Percentiles rank a stretch among this genome's conserved stretches.
Evolutionary conservation across 139 green algal species (phyloP).

Genomic region (Chlamydomonas applanata): DNA sequence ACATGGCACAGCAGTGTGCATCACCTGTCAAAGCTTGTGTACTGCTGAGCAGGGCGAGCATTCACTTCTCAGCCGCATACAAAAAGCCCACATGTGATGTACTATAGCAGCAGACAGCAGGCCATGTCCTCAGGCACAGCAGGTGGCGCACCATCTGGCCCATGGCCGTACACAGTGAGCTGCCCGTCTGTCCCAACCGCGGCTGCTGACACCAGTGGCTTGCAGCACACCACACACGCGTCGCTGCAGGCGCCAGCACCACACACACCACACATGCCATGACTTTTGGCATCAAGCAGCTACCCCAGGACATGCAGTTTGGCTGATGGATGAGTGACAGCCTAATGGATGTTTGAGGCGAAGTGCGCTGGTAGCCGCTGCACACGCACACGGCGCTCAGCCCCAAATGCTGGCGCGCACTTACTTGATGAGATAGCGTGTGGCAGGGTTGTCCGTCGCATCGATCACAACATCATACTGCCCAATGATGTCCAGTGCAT

Average conservation of each 20-base stretch:
- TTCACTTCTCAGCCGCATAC: not conserved
- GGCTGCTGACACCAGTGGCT: slow-evolving; percentile 87
- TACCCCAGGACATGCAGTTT: too few relatives aligned
- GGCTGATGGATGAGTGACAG: too few relatives aligned
- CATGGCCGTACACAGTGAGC: slow-evolving; percentile 88
- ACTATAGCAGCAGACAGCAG: not conserved
- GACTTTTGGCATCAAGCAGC: too few relatives aligned
- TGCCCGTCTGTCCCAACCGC: slow-evolving; percentile 90
- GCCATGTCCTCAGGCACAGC: not conserved
- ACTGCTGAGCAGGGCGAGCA: not conserved
- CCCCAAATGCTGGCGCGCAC: not conserved
- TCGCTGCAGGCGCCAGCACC: slow-evolving; percentile 50
- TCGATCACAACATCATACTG: slow-evolving; percentile 92
- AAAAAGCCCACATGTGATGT: not conserved
- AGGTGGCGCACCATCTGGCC: slow-evolving; percentile 46
- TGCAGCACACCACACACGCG: slow-evolving; percentile 66
- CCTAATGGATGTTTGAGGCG: too few relatives aligned
- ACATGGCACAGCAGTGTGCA: too few relatives aligned
- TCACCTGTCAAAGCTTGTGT: too few relatives aligned
- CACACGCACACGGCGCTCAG: too few relatives aligned
- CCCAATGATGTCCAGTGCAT: slow-evolving; percentile 69
- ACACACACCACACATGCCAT: not conserved
- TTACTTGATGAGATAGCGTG: slow-evolving; percentile 89
- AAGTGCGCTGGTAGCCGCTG: too few relatives aligned
- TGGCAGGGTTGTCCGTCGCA: slow-evolving; percentile 89